phyloP scores from a whole-genome alignment of 2,329 filamentous ascomycete species.

The Calonectria fujianensis region DNA sequence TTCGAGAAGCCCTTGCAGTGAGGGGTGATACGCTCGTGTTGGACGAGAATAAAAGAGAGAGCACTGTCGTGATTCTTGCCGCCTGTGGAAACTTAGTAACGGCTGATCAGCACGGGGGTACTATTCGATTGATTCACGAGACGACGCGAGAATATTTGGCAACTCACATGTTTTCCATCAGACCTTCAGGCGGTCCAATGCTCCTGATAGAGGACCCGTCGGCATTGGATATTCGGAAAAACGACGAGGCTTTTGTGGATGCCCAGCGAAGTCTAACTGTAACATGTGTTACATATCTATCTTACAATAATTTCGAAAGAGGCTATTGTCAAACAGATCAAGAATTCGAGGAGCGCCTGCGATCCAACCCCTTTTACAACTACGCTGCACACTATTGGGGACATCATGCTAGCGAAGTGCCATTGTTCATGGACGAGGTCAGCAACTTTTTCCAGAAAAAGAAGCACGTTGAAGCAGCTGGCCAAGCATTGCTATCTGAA shows the following conservation, averaged over 20 bases:
- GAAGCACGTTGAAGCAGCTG: constrained; percentile 3
- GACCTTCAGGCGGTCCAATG: neutral
- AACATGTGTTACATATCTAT: neutral
- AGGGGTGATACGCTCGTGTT: neutral
- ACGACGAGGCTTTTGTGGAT: neutral
- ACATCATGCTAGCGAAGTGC: neutral
- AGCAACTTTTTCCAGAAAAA: neutral
- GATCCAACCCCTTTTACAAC: constrained; percentile 7
- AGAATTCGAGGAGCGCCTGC: constrained; percentile 10
- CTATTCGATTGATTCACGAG: neutral
- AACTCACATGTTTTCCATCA: neutral
- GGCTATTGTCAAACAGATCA: constrained; percentile 18
- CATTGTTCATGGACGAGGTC: neutral
- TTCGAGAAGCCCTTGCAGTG: neutral
- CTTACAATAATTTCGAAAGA: neutral
- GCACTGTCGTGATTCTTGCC: neutral
- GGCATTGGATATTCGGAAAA: neutral
- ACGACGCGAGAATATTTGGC: constrained; percentile 7
- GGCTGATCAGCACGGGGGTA: neutral
- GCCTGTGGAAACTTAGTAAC: neutral
- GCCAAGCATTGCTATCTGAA: neutral
- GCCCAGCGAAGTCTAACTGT: neutral
- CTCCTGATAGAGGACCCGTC: neutral
- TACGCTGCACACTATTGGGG: constrained; percentile 15
- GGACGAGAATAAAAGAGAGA: constrained; percentile 1